Base-by-base conservation (phyloP, 2,329 filamentous ascomycete species). In the Fusarium sterilihyphosum region DNA sequence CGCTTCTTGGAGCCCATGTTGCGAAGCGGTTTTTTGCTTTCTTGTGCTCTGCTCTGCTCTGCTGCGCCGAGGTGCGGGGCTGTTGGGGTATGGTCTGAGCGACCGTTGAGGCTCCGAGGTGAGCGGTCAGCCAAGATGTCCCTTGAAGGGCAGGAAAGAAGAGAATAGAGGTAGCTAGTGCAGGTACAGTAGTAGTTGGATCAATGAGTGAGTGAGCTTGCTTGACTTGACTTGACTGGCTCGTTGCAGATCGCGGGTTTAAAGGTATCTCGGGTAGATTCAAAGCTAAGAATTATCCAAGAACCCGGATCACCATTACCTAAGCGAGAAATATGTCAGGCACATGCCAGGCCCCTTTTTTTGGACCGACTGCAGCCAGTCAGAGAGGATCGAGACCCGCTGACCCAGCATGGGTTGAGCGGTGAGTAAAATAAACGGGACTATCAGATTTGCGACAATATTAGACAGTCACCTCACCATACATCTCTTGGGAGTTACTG, bases 251-350 rank as follows among this genome's bases (percentile, higher is more conserved):
- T 72, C 69, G 69, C 56, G 57, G 41, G 68, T 72, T 71, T 71
- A 68, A 71, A 70, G 69, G 69, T 71, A 71, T 67, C 62, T 71
- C 62, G 62, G 65, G 67, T 71, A 73, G 71, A 59, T 62, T 70
- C 50, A 59, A 50, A 56, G 54, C 71, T 67, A 67, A 63, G 71
- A 74, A 73, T 67, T 65, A 56, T 62, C 66, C 67, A 67, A 37
- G 43, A 22, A 38, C 33, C 38, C 35, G 67, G 69, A 54, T 68
- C 69, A 54, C 62, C 59, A 70, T 72, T 72, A 72, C 68, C 69
- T 72, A 72, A 72, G 50, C 69, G 62, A 13, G 44, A 26, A 29
- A 49, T 54, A 52, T 37, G 58, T 40, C 63, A 65, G 63, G 58
- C 63, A 63, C 47, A 61, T 31, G 24, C 56, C 38, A 26, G 22